Conservation (phyloP, 2,329 filamentous ascomycete genomes). For the Aspergillus sp. region DNA sequence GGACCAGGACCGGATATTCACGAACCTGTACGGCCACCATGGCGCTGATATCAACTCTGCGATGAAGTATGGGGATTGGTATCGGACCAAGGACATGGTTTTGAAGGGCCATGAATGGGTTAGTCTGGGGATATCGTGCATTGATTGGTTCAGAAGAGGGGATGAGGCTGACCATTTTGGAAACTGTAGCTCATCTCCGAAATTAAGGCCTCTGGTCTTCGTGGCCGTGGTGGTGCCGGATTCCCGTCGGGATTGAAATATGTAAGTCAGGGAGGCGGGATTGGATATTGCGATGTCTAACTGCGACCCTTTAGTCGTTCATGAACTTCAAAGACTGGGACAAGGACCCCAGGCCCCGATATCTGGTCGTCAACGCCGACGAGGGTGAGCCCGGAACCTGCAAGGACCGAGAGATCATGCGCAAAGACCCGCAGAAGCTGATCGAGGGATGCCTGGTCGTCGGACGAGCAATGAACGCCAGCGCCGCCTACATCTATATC, state of each 20-base stretch:
- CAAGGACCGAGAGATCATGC: conserved; percentile 99
- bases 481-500: conserved; percentile 98
- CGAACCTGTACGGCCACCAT: conserved; percentile 93
- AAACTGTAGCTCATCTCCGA: conserved; percentile 72
- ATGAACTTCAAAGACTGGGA: conserved; percentile 99
- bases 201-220: conserved; percentile 89
- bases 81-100: conserved; percentile 98
- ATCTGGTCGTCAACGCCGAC: conserved; percentile 95
- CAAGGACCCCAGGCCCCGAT: conserved; percentile 90
- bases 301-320: conserved; percentile 62
- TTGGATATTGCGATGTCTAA: background rate
- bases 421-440: conserved; percentile 98
- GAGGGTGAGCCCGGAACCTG: conserved; percentile 98
- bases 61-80: conserved; percentile 97
- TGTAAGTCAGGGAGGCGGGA: conserved; percentile 48
- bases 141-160: conserved; percentile 1
- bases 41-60: conserved; percentile 85
- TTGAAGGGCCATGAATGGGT: conserved; percentile 95
- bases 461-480: conserved; percentile 97
- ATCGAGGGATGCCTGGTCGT: conserved; percentile 94
- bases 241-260: conserved; percentile 99
- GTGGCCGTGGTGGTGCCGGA: conserved; percentile 92
- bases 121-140: conserved; percentile 11
- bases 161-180: conserved; percentile 5
- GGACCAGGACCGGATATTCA: conserved; percentile 98